Conservation (phyloP, 2,329 filamentous ascomycete genomes). For the Nigrospora sphaerica region DNA sequence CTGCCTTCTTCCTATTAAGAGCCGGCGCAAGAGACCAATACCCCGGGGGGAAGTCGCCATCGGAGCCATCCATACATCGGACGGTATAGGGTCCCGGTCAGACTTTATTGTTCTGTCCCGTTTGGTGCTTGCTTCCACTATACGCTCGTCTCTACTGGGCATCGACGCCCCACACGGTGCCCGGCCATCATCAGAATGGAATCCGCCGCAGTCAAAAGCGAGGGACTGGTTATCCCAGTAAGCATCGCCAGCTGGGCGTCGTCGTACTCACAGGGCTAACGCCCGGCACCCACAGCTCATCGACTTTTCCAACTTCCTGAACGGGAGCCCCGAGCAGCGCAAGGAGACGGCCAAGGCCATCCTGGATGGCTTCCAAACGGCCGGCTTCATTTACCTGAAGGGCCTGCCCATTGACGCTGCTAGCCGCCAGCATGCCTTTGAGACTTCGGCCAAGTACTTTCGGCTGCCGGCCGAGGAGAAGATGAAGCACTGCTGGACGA, state of each 20-base stretch:
- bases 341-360: conserved; percentile 62
- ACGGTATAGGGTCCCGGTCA: too few species aligned
- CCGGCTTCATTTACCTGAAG: conserved; percentile 84
- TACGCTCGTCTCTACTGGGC: too few species aligned
- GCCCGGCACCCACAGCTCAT: conserved; percentile 49
- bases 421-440: conserved; percentile 56
- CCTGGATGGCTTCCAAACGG: conserved; percentile 72
- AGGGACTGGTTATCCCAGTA: conserved; percentile 50
- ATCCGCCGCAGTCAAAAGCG: conserved; percentile 38
- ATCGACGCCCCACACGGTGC: too few species aligned
- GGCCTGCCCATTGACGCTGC: conserved; percentile 64
- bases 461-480: conserved; percentile 55
- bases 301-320: conserved; percentile 68
- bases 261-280: background rate
- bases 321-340: conserved; percentile 53
- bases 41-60: too few species aligned
- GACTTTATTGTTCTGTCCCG: too few species aligned
- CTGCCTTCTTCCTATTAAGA: too few species aligned
- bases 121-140: too few species aligned
- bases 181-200: conserved; percentile 20
- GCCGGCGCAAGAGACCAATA: too few species aligned
- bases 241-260: background rate
- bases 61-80: too few species aligned
- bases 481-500: conserved; percentile 62
- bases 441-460: conserved; percentile 66